Conservation (phyloP, 1,139 yeast genomes). For the Sugiyamaella japonica region DNA sequence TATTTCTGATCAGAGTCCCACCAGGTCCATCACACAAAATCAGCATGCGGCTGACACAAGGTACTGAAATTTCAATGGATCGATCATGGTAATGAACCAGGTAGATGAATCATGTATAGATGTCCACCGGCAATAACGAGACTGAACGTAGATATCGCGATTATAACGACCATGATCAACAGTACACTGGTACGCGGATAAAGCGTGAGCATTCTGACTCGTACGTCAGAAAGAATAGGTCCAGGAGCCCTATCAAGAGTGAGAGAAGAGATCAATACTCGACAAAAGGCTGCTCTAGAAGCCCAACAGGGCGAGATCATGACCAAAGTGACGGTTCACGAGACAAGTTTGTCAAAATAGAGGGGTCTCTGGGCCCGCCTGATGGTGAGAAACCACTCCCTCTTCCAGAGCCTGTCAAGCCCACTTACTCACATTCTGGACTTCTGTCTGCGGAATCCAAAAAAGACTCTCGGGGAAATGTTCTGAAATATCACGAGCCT, state of each 20-base stretch:
- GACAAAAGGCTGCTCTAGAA: neutral
- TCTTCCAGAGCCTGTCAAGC: constrained; percentile 24
- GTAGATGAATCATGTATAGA: neutral
- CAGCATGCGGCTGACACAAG: neutral
- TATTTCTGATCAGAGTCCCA: too few species aligned
- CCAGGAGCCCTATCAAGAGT: neutral
- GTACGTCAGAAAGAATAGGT: neutral
- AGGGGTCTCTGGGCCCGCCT: neutral
- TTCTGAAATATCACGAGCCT: constrained; percentile 50
- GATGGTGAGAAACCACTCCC: neutral
- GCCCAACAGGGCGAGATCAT: neutral
- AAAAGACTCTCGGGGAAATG: constrained; percentile 42
- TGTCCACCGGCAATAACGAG: neutral
- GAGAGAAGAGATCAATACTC: neutral
- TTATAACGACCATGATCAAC: too few species aligned
- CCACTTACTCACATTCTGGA: constrained; percentile 50
- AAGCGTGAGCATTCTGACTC: neutral
- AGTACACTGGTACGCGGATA: too few species aligned
- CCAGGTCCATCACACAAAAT: too few species aligned
- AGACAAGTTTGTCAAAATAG: neutral
- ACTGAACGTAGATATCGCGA: too few species aligned
- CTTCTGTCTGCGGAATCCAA: constrained; percentile 49
- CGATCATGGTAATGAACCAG: too few species aligned
- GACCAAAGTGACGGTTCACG: neutral
- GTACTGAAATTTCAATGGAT: too few species aligned